These are phyloP conservation scores for Rhodocollybia butyracea DNA, from an alignment of 768 basidiomycete genomes.

Conservation along the genomic window DNA sequence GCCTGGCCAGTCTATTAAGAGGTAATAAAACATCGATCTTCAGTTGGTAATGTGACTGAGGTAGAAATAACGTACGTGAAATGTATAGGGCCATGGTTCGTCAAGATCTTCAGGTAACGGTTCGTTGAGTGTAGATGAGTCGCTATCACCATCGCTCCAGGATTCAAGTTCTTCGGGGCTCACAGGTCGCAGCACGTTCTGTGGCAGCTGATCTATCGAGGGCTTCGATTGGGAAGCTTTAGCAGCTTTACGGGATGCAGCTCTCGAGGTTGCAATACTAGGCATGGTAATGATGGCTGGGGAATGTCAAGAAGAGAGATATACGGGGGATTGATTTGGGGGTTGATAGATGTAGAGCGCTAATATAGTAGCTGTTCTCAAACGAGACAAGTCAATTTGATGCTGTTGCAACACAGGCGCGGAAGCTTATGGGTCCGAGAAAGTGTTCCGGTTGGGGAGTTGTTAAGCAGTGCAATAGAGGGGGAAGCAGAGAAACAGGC, in stretches of 20 bases:
- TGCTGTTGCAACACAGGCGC: background rate
- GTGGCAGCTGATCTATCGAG: background rate
- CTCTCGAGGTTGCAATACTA: background rate
- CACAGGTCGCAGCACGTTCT: conserved; percentile 26
- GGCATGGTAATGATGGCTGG: background rate
- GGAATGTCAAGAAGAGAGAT: background rate
- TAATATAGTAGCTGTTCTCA: too few species aligned
- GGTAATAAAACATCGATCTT: conserved; percentile 1
- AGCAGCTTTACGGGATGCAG: background rate
- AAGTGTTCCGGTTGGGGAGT: background rate
- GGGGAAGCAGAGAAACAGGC: background rate
- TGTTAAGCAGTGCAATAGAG: background rate
- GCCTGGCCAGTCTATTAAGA: conserved; percentile 37
- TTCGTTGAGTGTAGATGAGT: conserved; percentile 25
- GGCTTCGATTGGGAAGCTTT: background rate
- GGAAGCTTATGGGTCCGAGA: background rate
- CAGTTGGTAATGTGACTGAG: conserved; percentile 1
- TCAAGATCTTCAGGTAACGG: conserved; percentile 39
- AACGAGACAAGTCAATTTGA: conserved; percentile 3
- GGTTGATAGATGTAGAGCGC: too few species aligned
- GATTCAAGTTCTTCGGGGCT: conserved; percentile 31
- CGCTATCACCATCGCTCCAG: conserved; percentile 34
- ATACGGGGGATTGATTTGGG: background rate
- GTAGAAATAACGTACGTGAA: conserved; percentile 36
- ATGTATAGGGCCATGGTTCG: conserved; percentile 50